These are phyloP conservation scores for Anthoceros angustus DNA, from an alignment of 225 moss, liverwort and hornwort species.

Conservation along the genomic window DNA sequence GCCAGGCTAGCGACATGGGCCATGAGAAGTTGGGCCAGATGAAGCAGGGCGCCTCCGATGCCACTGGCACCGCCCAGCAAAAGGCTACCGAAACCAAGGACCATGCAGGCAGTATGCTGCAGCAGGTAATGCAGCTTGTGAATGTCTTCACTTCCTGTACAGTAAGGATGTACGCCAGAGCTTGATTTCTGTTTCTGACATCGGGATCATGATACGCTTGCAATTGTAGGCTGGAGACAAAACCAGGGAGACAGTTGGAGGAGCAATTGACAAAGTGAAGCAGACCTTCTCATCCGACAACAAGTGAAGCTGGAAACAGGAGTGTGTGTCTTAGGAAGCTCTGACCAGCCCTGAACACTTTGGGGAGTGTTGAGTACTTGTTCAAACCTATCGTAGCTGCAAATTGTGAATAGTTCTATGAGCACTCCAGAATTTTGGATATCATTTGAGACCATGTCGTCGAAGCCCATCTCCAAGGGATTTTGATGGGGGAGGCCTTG, in stretches of 20 bases:
- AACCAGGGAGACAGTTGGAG: not conserved
- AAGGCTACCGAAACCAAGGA: slow-evolving; percentile 10
- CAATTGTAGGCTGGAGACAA: slow-evolving; percentile 7
- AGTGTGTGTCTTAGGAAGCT: no score
- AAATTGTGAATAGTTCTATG: no score
- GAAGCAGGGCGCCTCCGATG: not conserved
- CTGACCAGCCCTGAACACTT: no score
- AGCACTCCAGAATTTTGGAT: no score
- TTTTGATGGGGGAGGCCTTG: no score
- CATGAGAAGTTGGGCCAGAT: not conserved
- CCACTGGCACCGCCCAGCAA: not conserved
- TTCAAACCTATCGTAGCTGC: no score
- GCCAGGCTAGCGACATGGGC: not conserved
- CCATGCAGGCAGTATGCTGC: slow-evolving; percentile 2
- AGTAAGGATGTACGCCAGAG: not conserved
- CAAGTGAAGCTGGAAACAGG: not conserved
- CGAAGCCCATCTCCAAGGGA: no score
- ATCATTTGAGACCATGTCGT: no score
- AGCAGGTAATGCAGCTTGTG: slow-evolving; percentile 4
- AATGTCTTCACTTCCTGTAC: no score
- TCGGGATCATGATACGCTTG: not conserved
- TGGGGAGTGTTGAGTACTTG: no score
- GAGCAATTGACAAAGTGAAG: slow-evolving; percentile 6
- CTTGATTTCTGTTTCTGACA: not conserved
- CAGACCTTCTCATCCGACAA: slow-evolving; percentile 1